Conservation (phyloP, 805 yeast genomes). For the Allodekkera sacchari region DNA sequence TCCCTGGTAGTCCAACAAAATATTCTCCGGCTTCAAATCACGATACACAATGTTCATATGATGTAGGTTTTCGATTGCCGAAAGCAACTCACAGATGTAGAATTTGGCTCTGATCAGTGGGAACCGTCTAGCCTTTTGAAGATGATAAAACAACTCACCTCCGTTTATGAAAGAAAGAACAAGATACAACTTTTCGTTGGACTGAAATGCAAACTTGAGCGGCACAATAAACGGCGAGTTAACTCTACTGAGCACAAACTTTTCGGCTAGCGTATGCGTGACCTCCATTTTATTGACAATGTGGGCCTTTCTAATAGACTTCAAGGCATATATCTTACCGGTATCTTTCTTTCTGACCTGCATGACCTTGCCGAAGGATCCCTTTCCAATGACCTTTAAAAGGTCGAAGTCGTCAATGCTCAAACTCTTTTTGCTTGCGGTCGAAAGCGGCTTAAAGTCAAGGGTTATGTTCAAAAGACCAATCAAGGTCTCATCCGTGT, state of each 20-base stretch:
- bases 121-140: constrained; percentile 85
- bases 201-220: constrained; percentile 89
- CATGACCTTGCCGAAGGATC: constrained; percentile 98
- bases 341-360: constrained; percentile 96
- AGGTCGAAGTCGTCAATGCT: constrained; percentile 88
- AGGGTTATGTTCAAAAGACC: constrained; percentile 33
- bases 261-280: constrained; percentile 91
- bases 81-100: constrained; percentile 87
- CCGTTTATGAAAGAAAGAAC: constrained; percentile 93
- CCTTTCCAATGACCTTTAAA: constrained; percentile 93
- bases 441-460: constrained; percentile 29
- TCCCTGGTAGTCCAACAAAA: constrained; percentile 89
- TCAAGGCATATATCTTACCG: constrained; percentile 86
- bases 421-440: constrained; percentile 44
- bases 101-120: constrained; percentile 84
- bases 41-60: constrained; percentile 88
- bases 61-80: constrained; percentile 89
- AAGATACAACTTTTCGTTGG: constrained; percentile 89
- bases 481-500: constrained; percentile 21
- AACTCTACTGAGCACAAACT: constrained; percentile 89
- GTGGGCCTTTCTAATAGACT: constrained; percentile 89
- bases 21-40: constrained; percentile 94
- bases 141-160: constrained; percentile 91
- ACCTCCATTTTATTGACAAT: constrained; percentile 92
- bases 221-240: constrained; percentile 96